Conservation (phyloP, 192 early-diverging fungal species). For the Backusella mclennaniae region DNA sequence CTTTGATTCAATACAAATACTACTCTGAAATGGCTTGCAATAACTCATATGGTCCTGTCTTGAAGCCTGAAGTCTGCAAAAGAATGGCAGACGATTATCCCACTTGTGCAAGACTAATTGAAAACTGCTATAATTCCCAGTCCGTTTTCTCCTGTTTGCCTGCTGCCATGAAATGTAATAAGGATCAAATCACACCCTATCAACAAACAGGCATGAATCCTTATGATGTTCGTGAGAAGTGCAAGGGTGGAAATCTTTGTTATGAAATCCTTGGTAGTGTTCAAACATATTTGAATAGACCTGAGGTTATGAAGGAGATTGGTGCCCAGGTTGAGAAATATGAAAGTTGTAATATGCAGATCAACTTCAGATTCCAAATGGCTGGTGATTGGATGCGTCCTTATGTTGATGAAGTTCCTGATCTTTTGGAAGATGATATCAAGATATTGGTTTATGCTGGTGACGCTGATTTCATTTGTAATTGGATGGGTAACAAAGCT, state of each 20-base stretch:
- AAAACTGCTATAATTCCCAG: slow-evolving; percentile 87
- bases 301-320: slow-evolving; percentile 75
- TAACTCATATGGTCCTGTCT: slow-evolving; percentile 77
- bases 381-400: slow-evolving; percentile 90
- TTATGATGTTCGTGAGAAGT: slow-evolving; percentile 76
- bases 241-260: slow-evolving; percentile 73
- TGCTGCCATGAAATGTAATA: slow-evolving; percentile 87
- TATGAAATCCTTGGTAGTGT: slow-evolving; percentile 87
- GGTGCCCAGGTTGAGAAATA: slow-evolving; percentile 71
- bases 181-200: slow-evolving; percentile 74
- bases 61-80: slow-evolving; percentile 72
- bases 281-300: slow-evolving; percentile 77
- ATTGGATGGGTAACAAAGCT: slow-evolving; percentile 78
- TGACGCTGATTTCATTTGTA: slow-evolving; percentile 42
- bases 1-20: slow-evolving; percentile 90
- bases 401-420: slow-evolving; percentile 62
- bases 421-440: slow-evolving; percentile 81
- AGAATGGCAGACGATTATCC: slow-evolving; percentile 78
- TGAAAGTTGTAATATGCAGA: slow-evolving; percentile 79
- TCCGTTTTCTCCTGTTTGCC: slow-evolving; percentile 83
- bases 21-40: slow-evolving; percentile 86
- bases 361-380: slow-evolving; percentile 76
- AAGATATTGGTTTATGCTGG: slow-evolving; percentile 89
- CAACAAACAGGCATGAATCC: slow-evolving; percentile 84
- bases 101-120: slow-evolving; percentile 79